A percentile compares a stretch with the other conserved stretches of the same genome.
Evolutionary conservation across 2,329 filamentous ascomycete species (phyloP).

Genomic region (Botrytis medusae): DNA sequence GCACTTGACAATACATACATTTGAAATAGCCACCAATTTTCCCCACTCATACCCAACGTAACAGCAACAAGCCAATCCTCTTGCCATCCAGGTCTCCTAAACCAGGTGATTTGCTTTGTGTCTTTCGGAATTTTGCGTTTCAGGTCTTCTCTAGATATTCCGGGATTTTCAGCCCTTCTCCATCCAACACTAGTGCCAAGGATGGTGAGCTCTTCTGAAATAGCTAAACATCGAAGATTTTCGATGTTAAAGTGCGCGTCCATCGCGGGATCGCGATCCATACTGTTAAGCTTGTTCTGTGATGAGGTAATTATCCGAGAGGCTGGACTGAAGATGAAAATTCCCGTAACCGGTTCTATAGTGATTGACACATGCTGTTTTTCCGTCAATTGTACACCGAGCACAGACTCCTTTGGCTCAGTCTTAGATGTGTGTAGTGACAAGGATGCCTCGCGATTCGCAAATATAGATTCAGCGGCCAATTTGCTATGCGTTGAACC

Average conservation of each 20-base stretch:
- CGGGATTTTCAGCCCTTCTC: slow-evolving; percentile 47
- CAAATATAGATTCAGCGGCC: slow-evolving; percentile 59
- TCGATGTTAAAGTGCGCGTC: slow-evolving; percentile 61
- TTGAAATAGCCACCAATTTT: slow-evolving; percentile 76
- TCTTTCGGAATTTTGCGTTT: slow-evolving; percentile 61
- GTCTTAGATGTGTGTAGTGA: slow-evolving; percentile 56
- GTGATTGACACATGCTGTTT: slow-evolving; percentile 59
- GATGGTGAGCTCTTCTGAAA: slow-evolving; percentile 61
- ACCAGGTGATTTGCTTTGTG: slow-evolving; percentile 64
- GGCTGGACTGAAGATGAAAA: slow-evolving; percentile 67
- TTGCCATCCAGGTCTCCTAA: slow-evolving; percentile 71
- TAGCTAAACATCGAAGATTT: slow-evolving; percentile 58
- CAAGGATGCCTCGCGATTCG: slow-evolving; percentile 58
- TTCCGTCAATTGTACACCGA: slow-evolving; percentile 70
- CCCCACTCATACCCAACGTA: slow-evolving; percentile 68
- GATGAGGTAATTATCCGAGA: slow-evolving; percentile 55
- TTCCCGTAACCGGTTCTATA: slow-evolving; percentile 78
- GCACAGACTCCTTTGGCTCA: slow-evolving; percentile 64
- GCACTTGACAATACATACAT: slow-evolving; percentile 43
- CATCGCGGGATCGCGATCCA: slow-evolving; percentile 53
- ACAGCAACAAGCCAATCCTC: slow-evolving; percentile 70
- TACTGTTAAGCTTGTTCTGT: slow-evolving; percentile 64
- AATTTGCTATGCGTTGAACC: slow-evolving; percentile 64
- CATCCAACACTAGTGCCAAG: slow-evolving; percentile 65
- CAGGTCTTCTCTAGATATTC: slow-evolving; percentile 52